Percentiles rank a stretch among this genome's conserved stretches.
These are phyloP conservation scores for Boletus rubescentipes DNA, from an alignment of 768 basidiomycete genomes.

Conservation along the genomic window DNA sequence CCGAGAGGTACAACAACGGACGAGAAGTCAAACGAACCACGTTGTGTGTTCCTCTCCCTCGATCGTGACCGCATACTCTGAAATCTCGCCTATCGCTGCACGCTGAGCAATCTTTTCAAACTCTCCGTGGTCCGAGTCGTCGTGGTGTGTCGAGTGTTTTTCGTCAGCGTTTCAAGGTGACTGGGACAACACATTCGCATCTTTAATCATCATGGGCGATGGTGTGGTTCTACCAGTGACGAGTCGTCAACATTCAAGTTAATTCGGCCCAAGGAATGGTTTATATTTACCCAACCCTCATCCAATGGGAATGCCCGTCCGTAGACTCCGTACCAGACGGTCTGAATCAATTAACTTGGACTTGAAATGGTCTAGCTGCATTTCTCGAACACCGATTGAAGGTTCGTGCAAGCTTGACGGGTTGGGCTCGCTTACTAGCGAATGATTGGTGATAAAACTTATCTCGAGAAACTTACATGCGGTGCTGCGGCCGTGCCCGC, in stretches of 20 bases:
- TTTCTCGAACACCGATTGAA: no score
- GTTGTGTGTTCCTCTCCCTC: conserved; percentile 69
- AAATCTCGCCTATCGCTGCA: conserved; percentile 46
- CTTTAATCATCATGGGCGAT: background rate
- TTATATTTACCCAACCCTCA: no score
- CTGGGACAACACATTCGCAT: background rate
- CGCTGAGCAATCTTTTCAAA: conserved; percentile 20
- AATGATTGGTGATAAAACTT: no score
- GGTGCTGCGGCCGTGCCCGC: no score
- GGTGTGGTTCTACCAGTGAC: background rate
- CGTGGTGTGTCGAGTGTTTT: background rate
- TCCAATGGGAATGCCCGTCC: no score
- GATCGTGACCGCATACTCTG: conserved; percentile 56
- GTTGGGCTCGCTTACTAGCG: no score
- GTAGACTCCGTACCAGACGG: no score
- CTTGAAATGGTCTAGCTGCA: no score
- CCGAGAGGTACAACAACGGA: conserved; percentile 71
- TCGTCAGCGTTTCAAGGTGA: conserved; percentile 1
- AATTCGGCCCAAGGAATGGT: background rate
- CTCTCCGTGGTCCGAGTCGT: background rate
- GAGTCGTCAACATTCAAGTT: background rate
- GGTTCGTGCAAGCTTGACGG: no score
- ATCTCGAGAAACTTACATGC: no score
- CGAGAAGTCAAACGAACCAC: conserved; percentile 77
- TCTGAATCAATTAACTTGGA: no score